phyloP scores from a whole-genome alignment of 1,139 yeast species.

The Saccharomyces pastorianus region DNA sequence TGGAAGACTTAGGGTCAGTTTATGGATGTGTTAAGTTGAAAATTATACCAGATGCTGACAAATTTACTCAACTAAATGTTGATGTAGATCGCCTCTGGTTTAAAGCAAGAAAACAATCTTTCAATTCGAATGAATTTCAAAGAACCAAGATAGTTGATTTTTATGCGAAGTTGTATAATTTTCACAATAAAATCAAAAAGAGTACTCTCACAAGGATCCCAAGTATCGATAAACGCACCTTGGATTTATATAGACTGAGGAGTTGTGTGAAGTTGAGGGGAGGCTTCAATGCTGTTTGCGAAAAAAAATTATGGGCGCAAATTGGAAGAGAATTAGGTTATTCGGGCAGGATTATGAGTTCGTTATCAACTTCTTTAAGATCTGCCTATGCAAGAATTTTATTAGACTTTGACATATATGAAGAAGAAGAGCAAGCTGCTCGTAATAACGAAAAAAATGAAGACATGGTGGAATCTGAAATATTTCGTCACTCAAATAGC shows the following conservation, averaged over 20 bases:
- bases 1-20: slow-evolving; percentile 39
- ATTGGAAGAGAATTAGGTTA: slow-evolving; percentile 73
- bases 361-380: slow-evolving; percentile 61
- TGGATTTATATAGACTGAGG: slow-evolving; percentile 48
- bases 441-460: slow-evolving; percentile 1
- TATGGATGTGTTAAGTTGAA: slow-evolving; percentile 68
- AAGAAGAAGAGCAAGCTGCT: slow-evolving; percentile 3
- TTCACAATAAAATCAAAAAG: slow-evolving; percentile 24
- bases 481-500: slow-evolving; percentile 3
- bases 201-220: slow-evolving; percentile 35
- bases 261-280: slow-evolving; percentile 49
- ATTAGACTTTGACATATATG: slow-evolving; percentile 25
- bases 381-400: slow-evolving; percentile 42
- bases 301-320: slow-evolving; percentile 53
- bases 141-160: slow-evolving; percentile 31
- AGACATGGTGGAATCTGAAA: background rate
- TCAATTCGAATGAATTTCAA: slow-evolving; percentile 35
- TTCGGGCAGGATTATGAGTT: slow-evolving; percentile 60
- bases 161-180: slow-evolving; percentile 31
- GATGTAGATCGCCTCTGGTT: slow-evolving; percentile 52
- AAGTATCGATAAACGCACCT: slow-evolving; percentile 47
- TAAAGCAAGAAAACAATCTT: slow-evolving; percentile 45
- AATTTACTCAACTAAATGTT: slow-evolving; percentile 32
- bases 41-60: background rate
- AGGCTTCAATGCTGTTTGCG: slow-evolving; percentile 49